Base-by-base conservation (phyloP, 192 early-diverging fungal species). In the Spinellus fusiger region DNA sequence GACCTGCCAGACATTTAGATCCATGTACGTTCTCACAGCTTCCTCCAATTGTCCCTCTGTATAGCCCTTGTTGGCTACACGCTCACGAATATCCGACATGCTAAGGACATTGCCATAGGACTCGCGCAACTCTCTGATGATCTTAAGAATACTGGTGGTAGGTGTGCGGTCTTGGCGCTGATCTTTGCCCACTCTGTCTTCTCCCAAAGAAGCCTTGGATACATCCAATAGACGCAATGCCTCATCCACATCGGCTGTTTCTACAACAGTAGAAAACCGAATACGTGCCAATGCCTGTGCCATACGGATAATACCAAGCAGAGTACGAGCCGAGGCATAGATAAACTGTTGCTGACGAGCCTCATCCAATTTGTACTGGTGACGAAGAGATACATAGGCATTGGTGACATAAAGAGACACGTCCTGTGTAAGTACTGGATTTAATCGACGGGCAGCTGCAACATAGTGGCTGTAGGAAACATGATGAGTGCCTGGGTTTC, bases 221-320 rank as follows among this genome's bases (percentile, higher is more conserved):
- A 97, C 90, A 56, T 95, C 88, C 64, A 98, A 86, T 51, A 99
- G 72, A 40, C 92, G 73, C 56, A 93, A 73, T 0, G 96, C 96
- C 73, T 96, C 94, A 37, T 88, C 80, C 1, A 98, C 96, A 72
- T 99, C 96, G 22, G 5, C 26, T 4, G 74, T 71, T 5, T 93
- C 89, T 12, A 98, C 96, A 5, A 61, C 63, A 23, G 76, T 57
- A 16, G 90, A 86, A 2, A 97, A 68, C 7, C 96, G 86, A 80
- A 97, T 87, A 56, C 86, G 84, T 51, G 96, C 96, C 37, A 92
- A 82, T 0, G 93, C 95, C 64, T 98, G 93, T 16, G 92, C 70
- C 69, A 97, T 78, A 59, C 95, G 89, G 68, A 98, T 94, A 90
- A 99, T 97, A 34, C 76, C 72, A 18, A 99, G 71, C 49, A 99